phyloP scores from a whole-genome alignment of 768 basidiomycete species.

The Rhizopogon vesiculosus region DNA sequence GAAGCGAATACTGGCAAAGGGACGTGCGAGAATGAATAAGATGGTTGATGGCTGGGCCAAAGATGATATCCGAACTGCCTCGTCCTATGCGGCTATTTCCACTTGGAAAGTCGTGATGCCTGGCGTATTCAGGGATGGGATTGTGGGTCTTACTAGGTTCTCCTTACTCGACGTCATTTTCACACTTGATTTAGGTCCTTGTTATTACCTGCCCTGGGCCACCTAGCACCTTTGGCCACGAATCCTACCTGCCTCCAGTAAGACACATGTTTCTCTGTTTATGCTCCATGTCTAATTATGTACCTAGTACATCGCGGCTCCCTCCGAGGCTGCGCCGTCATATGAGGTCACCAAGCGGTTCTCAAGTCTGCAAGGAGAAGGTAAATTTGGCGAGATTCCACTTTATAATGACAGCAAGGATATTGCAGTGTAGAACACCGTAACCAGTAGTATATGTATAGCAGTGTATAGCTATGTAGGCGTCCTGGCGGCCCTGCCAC shows the following conservation, averaged over 20 bases:
- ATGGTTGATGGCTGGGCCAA: conserved; percentile 37
- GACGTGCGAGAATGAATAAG: conserved; percentile 33
- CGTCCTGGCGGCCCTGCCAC: neutral
- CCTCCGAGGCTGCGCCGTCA: conserved; percentile 29
- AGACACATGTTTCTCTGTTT: conserved; percentile 2
- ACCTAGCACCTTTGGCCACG: conserved; percentile 35
- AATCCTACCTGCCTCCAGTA: conserved; percentile 40
- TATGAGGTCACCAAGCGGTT: conserved; percentile 25
- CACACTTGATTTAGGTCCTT: conserved; percentile 27
- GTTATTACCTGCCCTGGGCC: conserved; percentile 32
- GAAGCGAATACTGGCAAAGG: conserved; percentile 23
- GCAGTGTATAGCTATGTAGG: neutral
- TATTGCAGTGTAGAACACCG: conserved; percentile 1
- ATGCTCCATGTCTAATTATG: neutral
- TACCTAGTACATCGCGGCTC: conserved; percentile 34
- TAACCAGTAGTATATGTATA: neutral
- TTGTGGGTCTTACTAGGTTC: conserved; percentile 22
- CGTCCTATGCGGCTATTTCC: conserved; percentile 23
- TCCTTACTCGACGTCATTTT: neutral
- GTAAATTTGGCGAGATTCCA: conserved; percentile 35
- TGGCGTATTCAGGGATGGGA: conserved; percentile 29
- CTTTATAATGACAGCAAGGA: conserved; percentile 36
- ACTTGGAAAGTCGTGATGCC: conserved; percentile 40
- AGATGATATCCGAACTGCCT: conserved; percentile 29
- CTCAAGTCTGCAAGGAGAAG: conserved; percentile 22